A percentile compares a stretch with the other conserved stretches of the same genome.
phyloP scores from a whole-genome alignment of 768 basidiomycete species.

The Tricholoma sp. region DNA sequence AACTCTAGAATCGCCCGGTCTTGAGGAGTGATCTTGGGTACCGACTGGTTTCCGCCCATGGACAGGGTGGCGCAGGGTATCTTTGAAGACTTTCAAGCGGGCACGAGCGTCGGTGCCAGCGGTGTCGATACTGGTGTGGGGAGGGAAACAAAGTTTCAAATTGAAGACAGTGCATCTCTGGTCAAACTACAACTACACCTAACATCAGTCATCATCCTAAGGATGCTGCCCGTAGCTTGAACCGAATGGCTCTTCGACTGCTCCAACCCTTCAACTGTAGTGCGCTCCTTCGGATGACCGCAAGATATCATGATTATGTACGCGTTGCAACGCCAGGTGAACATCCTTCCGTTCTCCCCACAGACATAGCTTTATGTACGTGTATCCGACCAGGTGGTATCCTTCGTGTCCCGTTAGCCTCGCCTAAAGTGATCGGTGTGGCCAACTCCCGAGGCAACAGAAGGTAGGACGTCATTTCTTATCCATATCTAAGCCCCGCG shows the following conservation, averaged over 20 bases:
- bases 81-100: no score
- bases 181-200: background rate
- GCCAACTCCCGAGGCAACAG: slow-evolving; percentile 73
- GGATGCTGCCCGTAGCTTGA: slow-evolving; percentile 17
- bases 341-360: background rate
- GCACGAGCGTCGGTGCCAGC: background rate
- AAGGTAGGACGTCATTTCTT: slow-evolving; percentile 35
- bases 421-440: slow-evolving; percentile 74
- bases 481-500: background rate
- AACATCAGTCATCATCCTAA: slow-evolving; percentile 5
- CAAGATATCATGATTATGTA: slow-evolving; percentile 66
- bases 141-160: background rate
- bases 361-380: slow-evolving; percentile 6
- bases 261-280: slow-evolving; percentile 12
- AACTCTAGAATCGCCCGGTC: slow-evolving; percentile 96
- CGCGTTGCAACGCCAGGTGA: slow-evolving; percentile 43
- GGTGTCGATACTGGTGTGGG: background rate
- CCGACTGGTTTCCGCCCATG: slow-evolving; percentile 71
- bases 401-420: slow-evolving; percentile 64
- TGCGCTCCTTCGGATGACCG: slow-evolving; percentile 13
- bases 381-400: slow-evolving; percentile 45
- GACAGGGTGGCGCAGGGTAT: background rate
- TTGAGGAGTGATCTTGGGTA: slow-evolving; percentile 86
- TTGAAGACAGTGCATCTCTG: background rate
- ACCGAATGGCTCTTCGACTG: slow-evolving; percentile 24